Base-by-base conservation (phyloP, 2,329 filamentous ascomycete genomes). In the Trichoderma guizhouense region DNA sequence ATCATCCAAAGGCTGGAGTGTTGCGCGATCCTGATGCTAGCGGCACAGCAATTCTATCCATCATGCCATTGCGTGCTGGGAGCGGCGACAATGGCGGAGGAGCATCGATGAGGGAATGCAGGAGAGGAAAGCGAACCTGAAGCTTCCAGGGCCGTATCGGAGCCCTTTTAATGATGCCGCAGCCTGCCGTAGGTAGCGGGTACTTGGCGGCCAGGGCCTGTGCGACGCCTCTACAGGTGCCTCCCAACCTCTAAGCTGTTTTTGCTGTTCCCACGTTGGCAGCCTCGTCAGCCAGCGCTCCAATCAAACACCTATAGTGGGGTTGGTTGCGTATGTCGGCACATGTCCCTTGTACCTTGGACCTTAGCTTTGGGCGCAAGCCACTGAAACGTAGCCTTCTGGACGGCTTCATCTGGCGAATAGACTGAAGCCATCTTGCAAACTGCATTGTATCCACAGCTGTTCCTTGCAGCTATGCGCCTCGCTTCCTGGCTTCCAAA, bases 321-420 rank as follows among this genome's bases (percentile, higher is more conserved):
- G 66, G 66, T 39, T 32, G 43, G 28, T 36, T 55, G 53, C 61
- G 66, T 53, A 70, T 69, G 39, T 28, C 24, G 28, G 66, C 36
- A 36, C 57, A 58, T 47, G 47, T 61, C 26, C 57, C 57, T 24
- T 51, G 57, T 26, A 60, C 57, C 57, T 60, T 18, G 36, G 28
- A 30, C 47, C 64, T 36, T 26, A 43, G 32, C 43, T 53, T 62
- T 39, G 57, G 63, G 36, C 43, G 57, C 63, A 62, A 67, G 32
- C 71, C 71, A 63, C 68, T 71, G 71, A 72, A 73, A 73, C 72
- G 72, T 73, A 73, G 61, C 72, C 69, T 63, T 57, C 69, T 51
- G 12, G 60, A 69, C 30, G 58, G 34, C 61, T 72, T 71, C 71
- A 71, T 43, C 36, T 24, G 28, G 62, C 65, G 53, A 71, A 26